Evolutionary conservation across 2,329 filamentous ascomycete species (phyloP), one percentile per base, ranked within the genome.

Genomic region (Helotiales sp.): DNA sequence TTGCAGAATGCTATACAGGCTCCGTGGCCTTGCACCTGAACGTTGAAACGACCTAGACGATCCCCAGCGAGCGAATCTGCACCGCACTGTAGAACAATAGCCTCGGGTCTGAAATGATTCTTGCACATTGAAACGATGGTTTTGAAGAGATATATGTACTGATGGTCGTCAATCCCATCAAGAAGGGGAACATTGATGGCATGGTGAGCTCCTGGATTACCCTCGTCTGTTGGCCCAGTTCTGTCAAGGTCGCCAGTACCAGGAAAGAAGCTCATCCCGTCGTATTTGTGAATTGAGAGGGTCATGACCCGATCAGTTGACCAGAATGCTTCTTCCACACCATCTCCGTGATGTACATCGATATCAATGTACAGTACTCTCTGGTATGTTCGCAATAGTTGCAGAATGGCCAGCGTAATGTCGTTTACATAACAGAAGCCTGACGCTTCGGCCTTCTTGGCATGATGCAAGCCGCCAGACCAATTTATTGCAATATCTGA

Each of bases 361-460:
- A 97, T 96, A 77, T 97, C 93, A 74, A 98, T 94, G 79, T 98
- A 97, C 66, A 98, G 85, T 7, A 98, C 94, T 58, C 94, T 91
- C 17, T 93, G 89, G 74, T 94, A 88, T 75, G 90, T 87, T 32
- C 92, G 90, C 17, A 98, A 84, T 10, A 99, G 86, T 78, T 97
- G 91, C 43, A 98, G 86, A 74, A 97, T 96, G 40, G 92, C 93
- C 55, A 99, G 86, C 66, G 98, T 96, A 75, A 98, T 98, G 79
- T 99, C 96, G 79, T 99, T 99, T 81, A 98, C 93, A 81, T 99
- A 99, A 82, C 96, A 99, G 80, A 99, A 99, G 0, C 96, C 96
- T 15, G 91, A 95, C 0, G 96, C 95, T 80, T 97, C 93, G 62
- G 91, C 88, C 77, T 95, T 96, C 80, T 98, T 97, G 54, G 96